Conservation (phyloP, 2,329 filamentous ascomycete species). For the Monosporascus cannonballus region DNA sequence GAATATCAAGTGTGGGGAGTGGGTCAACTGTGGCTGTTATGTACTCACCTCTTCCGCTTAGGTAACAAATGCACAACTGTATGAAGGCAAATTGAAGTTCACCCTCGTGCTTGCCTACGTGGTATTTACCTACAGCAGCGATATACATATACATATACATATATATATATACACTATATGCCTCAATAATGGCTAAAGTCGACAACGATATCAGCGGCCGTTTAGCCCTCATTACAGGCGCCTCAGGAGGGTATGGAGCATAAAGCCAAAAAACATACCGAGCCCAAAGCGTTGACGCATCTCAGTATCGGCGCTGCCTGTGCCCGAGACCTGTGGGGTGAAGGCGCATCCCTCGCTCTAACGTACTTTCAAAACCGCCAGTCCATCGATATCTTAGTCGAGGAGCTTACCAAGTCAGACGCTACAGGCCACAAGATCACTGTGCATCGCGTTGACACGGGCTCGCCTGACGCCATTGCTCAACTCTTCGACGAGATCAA, state of each 20-base stretch:
- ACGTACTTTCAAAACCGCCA: constrained; percentile 25
- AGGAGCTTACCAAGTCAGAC: constrained; percentile 17
- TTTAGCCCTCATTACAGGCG: constrained; percentile 29
- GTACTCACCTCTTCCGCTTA: too few relatives aligned
- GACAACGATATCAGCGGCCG: constrained; percentile 28
- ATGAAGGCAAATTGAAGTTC: too few relatives aligned
- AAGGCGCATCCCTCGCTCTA: constrained; percentile 28
- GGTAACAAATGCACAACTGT: too few relatives aligned
- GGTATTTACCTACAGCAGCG: too few relatives aligned
- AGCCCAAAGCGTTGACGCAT: constrained; percentile 3
- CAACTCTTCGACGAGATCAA: constrained; percentile 49
- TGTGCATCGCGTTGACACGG: constrained; percentile 53
- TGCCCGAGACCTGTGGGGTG: constrained; percentile 26
- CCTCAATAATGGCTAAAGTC: constrained; percentile 17
- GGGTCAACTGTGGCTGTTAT: constrained; percentile 4
- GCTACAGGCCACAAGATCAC: constrained; percentile 36
- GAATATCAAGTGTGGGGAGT: too few relatives aligned
- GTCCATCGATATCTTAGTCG: constrained; percentile 20
- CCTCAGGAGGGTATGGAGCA: constrained; percentile 26
- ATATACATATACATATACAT: too few relatives aligned
- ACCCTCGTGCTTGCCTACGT: too few relatives aligned
- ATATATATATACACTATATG: too few relatives aligned
- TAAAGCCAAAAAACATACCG: not conserved
- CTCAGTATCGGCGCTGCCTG: constrained; percentile 28
- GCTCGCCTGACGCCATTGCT: constrained; percentile 44